Conservation (phyloP, 2,329 filamentous ascomycete species). For the Sclerotiophoma versabilis region DNA sequence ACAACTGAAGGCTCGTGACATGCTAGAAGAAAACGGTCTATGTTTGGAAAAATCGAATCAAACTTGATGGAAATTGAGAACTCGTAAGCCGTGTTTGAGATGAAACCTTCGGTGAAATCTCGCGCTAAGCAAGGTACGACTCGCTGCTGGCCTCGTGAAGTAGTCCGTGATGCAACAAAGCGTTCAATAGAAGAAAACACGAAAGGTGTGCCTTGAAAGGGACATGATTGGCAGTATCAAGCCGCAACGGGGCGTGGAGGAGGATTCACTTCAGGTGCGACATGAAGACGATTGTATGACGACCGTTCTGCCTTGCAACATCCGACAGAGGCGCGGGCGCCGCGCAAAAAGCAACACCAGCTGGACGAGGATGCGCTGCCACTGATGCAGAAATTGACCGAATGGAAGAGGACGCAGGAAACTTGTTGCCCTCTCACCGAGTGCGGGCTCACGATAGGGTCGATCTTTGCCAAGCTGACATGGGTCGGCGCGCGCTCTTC, state of each 20-base stretch:
- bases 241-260: constrained; percentile 8
- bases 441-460: constrained; percentile 29
- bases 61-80: constrained; percentile 21
- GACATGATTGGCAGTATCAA: constrained; percentile 5
- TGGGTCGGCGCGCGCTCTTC: constrained; percentile 20
- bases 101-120: constrained; percentile 14
- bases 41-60: constrained; percentile 21
- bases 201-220: constrained; percentile 1
- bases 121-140: constrained; percentile 5
- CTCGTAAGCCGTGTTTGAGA: constrained; percentile 14
- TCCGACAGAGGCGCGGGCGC: constrained; percentile 21
- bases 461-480: constrained; percentile 18
- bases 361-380: constrained; percentile 27
- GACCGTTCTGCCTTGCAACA: constrained; percentile 26
- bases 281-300: constrained; percentile 23
- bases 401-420: constrained; percentile 32
- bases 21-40: constrained; percentile 2
- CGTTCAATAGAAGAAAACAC: constrained; percentile 1
- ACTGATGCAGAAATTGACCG: constrained; percentile 30
- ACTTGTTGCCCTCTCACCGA: constrained; percentile 24
- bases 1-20: constrained; percentile 21
- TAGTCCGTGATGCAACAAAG: constrained; percentile 14
- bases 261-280: constrained; percentile 20
- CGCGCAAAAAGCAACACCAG: constrained; percentile 22
- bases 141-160: constrained; percentile 6